phyloP scores from a whole-genome alignment of 805 yeast genomes.

The Starmerella cellae region DNA sequence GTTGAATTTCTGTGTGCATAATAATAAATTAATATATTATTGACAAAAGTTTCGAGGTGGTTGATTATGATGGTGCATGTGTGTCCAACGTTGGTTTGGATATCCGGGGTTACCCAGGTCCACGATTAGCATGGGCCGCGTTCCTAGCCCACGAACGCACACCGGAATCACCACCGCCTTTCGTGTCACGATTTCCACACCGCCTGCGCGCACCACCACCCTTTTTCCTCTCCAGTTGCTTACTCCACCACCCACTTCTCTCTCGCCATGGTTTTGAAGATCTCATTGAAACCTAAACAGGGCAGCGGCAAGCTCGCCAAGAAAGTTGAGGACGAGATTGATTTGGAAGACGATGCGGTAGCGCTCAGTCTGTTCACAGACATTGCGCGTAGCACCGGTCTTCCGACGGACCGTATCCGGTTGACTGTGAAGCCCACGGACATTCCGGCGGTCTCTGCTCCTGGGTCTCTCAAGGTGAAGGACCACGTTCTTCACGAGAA shows the following conservation, averaged over 20 bases:
- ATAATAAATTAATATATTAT: no score
- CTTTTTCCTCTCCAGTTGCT: no score
- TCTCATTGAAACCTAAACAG: constrained; percentile 11
- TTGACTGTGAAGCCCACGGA: constrained; percentile 30
- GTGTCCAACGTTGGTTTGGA: no score
- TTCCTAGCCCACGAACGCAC: no score
- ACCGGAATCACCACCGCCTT: no score
- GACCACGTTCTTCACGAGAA: constrained; percentile 34
- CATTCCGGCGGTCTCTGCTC: constrained; percentile 5
- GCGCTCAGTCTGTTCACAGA: constrained; percentile 6
- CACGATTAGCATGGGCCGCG: no score
- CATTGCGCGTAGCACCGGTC: constrained; percentile 26
- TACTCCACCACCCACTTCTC: no score
- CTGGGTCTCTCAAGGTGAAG: constrained; percentile 22
- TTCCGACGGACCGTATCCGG: constrained; percentile 43
- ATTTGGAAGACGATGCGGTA: constrained; percentile 5
- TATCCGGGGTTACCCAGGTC: no score
- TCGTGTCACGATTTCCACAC: no score
- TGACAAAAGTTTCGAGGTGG: no score
- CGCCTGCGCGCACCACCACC: no score
- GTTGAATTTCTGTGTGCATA: not conserved
- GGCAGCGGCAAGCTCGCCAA: constrained; percentile 11
- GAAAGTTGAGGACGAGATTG: constrained; percentile 6
- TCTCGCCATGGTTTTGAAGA: constrained; percentile 9
- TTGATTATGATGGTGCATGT: no score